phyloP scores from a whole-genome alignment of 768 basidiomycete genomes.

The Phlegmacium glaucopus region DNA sequence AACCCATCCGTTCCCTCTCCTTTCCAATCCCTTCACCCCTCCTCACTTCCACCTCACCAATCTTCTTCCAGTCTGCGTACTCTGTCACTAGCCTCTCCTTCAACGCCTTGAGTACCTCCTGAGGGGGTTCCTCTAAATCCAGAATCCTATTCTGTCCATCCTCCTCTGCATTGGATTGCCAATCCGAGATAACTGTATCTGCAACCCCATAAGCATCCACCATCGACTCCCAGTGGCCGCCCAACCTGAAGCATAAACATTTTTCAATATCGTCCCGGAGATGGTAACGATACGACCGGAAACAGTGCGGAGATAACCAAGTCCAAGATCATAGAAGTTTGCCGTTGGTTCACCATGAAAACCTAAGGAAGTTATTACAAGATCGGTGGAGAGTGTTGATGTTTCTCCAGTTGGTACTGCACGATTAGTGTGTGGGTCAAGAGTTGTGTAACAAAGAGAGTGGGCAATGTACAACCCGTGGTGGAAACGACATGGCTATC shows the following conservation, averaged over 20 bases:
- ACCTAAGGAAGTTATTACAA: slow-evolving; percentile 86
- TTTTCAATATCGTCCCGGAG: slow-evolving; percentile 36
- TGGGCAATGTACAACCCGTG: slow-evolving; percentile 75
- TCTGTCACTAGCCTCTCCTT: slow-evolving; percentile 44
- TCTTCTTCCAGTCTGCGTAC: slow-evolving; percentile 71
- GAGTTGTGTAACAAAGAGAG: slow-evolving; percentile 54
- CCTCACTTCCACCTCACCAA: slow-evolving; percentile 70
- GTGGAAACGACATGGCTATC: slow-evolving; percentile 89
- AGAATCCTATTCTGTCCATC: slow-evolving; percentile 28
- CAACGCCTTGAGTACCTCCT: slow-evolving; percentile 41
- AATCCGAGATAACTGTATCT: slow-evolving; percentile 65
- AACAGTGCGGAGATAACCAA: slow-evolving; percentile 53
- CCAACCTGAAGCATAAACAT: slow-evolving; percentile 94
- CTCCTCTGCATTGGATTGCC: no score
- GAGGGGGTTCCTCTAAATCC: slow-evolving; percentile 38
- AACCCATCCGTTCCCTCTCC: slow-evolving; percentile 74
- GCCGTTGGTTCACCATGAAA: slow-evolving; percentile 67
- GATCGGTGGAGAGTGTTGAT: slow-evolving; percentile 56
- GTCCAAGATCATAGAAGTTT: slow-evolving; percentile 55
- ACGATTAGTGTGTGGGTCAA: slow-evolving; percentile 45
- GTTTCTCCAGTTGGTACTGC: slow-evolving; percentile 55
- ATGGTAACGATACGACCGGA: slow-evolving; percentile 46
- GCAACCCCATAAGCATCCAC: slow-evolving; percentile 84
- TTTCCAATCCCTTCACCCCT: slow-evolving; percentile 57
- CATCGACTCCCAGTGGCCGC: slow-evolving; percentile 95